Evolutionary conservation across 1,284 basidiomycete species (phyloP), one percentile per base, ranked within the genome.

Genomic region (Ceratobasidium sp.): DNA sequence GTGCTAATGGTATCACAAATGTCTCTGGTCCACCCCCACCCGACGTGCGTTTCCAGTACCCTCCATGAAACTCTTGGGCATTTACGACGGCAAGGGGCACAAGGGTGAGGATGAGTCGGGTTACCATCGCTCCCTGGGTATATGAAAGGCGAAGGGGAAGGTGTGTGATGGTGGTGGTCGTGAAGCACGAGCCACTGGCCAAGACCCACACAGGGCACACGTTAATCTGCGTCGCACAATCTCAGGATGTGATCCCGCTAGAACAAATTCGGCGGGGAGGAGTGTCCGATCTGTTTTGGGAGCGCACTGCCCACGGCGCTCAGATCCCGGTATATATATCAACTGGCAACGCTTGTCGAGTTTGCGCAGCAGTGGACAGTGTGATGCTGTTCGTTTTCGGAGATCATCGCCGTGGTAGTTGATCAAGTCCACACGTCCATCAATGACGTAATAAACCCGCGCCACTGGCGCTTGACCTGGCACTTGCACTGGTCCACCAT

Each of bases 31-130:
- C 64, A 28, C 50, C 36, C 16, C 50, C 23, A n/a, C 45, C 28
- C 26, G 64, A 36, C 21, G 64, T 14, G 36, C 64, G 64, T 53
- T 36, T 67, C 64, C 64, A 67, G 39, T 67, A 43, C 14, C 64
- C 64, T 14, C 36, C 64, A 21, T 53, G 34, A 52, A 67, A 67
- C 6, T 52, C 64, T 28, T 65, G 21, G 12, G 64, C 64, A 14
- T 39, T 3, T 1, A 21, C 57, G 18, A 28, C 36, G 5, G 57
- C 28, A 21, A 39, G 57, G 21, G 57, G 9, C 12, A 34, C 57
- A 23, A 58, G 30, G 21, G 34, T 18, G 36, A 58, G 57, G 30
- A n/a, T 36, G 30, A 34, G 21, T 23, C 32, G 57, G 5, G n/a
- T 34, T 39, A 58, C 21, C 57, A 58, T 58, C 34, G 57, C 36